Conservation (phyloP, 768 basidiomycete species). For the Mycena chlorophos region DNA sequence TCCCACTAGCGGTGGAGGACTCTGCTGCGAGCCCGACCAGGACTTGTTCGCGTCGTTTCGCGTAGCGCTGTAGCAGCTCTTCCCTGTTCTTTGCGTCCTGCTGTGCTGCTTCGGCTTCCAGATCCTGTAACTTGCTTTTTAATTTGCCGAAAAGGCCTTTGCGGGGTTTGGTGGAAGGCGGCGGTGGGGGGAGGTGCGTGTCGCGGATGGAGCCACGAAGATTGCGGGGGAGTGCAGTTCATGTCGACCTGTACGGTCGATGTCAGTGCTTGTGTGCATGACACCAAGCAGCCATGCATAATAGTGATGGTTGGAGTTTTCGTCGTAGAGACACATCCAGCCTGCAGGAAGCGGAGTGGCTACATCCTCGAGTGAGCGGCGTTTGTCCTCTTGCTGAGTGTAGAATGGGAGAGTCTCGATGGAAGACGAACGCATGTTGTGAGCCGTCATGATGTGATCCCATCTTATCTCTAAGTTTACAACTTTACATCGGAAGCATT, state of each 20-base stretch:
- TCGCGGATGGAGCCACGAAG: conserved; percentile 18
- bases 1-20: conserved; percentile 6
- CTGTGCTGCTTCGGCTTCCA: conserved; percentile 12
- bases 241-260: conserved; percentile 16
- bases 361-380: conserved; percentile 19
- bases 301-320: conserved; percentile 20
- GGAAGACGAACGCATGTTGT: not conserved
- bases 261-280: not conserved
- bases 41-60: conserved; percentile 17
- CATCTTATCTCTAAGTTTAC: too few species aligned
- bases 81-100: conserved; percentile 9
- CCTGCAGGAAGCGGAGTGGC: conserved; percentile 16
- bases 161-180: conserved; percentile 1
- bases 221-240: conserved; percentile 19
- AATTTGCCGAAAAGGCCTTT: conserved; percentile 17
- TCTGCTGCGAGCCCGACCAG: conserved; percentile 9
- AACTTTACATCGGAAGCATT: conserved; percentile 26
- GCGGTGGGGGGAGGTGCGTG: conserved; percentile 1
- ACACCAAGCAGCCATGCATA: conserved; percentile 7
- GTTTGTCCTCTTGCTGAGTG: conserved; percentile 3
- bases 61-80: conserved; percentile 17
- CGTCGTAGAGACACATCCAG: conserved; percentile 18
- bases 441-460: not conserved
- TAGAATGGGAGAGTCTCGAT: conserved; percentile 21
- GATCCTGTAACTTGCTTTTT: conserved; percentile 17